These are phyloP conservation scores for Plantago rigida DNA, from an alignment of 305 asterid genomes.

Conservation along the genomic window DNA sequence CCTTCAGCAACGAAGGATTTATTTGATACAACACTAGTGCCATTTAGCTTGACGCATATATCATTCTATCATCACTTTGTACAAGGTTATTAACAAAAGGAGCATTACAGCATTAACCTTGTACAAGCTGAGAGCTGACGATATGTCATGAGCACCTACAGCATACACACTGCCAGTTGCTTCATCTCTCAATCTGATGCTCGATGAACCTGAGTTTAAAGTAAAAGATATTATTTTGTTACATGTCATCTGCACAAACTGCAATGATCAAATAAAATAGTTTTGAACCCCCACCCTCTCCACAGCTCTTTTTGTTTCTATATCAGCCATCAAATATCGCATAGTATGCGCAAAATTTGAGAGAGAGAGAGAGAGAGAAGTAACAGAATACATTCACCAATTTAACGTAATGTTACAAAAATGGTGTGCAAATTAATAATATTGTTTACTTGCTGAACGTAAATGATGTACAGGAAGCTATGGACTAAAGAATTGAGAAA, in stretches of 20 bases:
- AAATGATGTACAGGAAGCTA: too few species aligned
- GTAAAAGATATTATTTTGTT: slow-evolving; percentile 7
- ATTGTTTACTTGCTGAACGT: too few species aligned
- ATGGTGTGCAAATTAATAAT: too few species aligned
- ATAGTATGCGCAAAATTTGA: too few species aligned
- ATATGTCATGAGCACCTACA: slow-evolving; percentile 44
- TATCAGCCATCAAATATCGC: too few species aligned
- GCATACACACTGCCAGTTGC: slow-evolving; percentile 40
- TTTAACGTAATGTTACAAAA: too few species aligned
- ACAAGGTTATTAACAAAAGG: slow-evolving; percentile 33
- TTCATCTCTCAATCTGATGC: slow-evolving; percentile 63
- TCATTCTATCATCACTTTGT: slow-evolving; percentile 31
- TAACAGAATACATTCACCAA: too few species aligned
- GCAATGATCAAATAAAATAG: background rate
- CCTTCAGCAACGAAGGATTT: background rate
- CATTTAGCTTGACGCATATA: slow-evolving; percentile 11
- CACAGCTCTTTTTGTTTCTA: background rate
- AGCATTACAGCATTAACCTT: slow-evolving; percentile 25
- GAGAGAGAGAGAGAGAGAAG: too few species aligned
- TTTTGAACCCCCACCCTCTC: too few species aligned
- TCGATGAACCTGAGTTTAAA: slow-evolving; percentile 47
- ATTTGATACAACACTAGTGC: slow-evolving; percentile 21
- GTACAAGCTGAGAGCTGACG: slow-evolving; percentile 27
- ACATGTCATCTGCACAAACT: background rate
- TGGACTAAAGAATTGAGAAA: too few species aligned